A percentile compares a stretch with the other conserved stretches of the same genome.
These are phyloP conservation scores for Ogataea dorogensis DNA, from an alignment of 805 yeast species.

Conservation along the genomic window DNA sequence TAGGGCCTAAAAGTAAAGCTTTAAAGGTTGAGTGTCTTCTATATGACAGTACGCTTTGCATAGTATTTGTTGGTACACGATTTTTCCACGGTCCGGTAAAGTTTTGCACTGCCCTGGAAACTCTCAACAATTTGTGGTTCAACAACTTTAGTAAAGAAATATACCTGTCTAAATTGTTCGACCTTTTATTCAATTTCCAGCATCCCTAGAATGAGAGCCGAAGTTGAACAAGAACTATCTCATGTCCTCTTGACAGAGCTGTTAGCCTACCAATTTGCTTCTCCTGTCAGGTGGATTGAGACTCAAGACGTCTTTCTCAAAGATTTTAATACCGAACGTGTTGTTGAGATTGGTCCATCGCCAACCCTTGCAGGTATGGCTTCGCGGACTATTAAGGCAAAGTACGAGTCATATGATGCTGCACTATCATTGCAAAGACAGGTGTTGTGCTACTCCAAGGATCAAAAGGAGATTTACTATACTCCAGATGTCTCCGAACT, in stretches of 20 bases:
- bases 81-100: no score
- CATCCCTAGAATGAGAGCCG: conserved; percentile 60
- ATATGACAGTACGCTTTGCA: no score
- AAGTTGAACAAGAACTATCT: conserved; percentile 95
- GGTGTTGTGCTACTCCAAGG: conserved; percentile 92
- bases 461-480: conserved; percentile 93
- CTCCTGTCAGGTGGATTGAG: conserved; percentile 99
- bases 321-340: conserved; percentile 93
- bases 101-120: neutral
- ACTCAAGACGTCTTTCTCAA: conserved; percentile 97
- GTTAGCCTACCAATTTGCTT: conserved; percentile 97
- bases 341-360: conserved; percentile 98
- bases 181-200: neutral
- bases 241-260: conserved; percentile 92
- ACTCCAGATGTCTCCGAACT: conserved; percentile 74
- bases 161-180: neutral
- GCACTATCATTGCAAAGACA: conserved; percentile 93
- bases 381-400: conserved; percentile 88
- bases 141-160: conserved; percentile 4
- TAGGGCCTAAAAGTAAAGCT: no score
- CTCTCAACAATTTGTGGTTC: conserved; percentile 13
- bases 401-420: conserved; percentile 96
- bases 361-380: conserved; percentile 99
- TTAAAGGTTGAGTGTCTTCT: no score
- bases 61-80: no score